Evolutionary conservation across 2,329 filamentous ascomycete species (phyloP), one percentile per base, ranked within the genome.

Genomic region (Diaporthe helianthi): DNA sequence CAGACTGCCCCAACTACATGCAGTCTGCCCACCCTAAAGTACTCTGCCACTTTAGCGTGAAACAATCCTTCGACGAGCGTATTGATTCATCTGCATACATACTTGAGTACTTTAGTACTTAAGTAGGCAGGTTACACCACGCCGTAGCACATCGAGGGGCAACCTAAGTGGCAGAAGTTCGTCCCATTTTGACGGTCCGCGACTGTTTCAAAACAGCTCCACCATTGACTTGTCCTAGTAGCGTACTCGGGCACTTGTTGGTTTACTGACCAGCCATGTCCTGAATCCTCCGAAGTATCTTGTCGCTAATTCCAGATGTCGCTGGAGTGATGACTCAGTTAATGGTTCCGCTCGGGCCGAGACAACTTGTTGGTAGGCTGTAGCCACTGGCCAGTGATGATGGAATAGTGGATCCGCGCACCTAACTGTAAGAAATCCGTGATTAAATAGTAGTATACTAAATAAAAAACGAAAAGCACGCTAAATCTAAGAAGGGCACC

Each of bases 1-100:
- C 53, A 24, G 38, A 13, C 12, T 38, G 36, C 36, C 36, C 36
- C 15, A 13, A 13, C 36, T 12, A 38, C 19, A n/a, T 31, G 26
- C 26, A 22, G 41, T 15, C 10, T 38, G 2, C 36, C 36, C 36
- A 38, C 36, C 36, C 36, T 38, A n/a, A n/a, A n/a, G n/a, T n/a
- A 5, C 12, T 36, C 58, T 49, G 29, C 58, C 58, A 61, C 41
- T 8, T 24, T 31, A 63, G 58, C 44, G 44, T 49, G 44, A 63
- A 49, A 63, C 58, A 24, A 49, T 36, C 58, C 24, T 36, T 63
- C 44, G 58, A 63, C 44, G 29, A 49, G 58, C 29, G 44, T 63
- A 9, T 19, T 24, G 58, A n/a, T 49, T 63, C 44, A 63, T 19
- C 29, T 63, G n/a, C n/a, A n/a, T n/a, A n/a, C n/a, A n/a, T n/a